Base-by-base conservation (phyloP, 163 green algal genomes). In the Scenedesmus sp. region DNA sequence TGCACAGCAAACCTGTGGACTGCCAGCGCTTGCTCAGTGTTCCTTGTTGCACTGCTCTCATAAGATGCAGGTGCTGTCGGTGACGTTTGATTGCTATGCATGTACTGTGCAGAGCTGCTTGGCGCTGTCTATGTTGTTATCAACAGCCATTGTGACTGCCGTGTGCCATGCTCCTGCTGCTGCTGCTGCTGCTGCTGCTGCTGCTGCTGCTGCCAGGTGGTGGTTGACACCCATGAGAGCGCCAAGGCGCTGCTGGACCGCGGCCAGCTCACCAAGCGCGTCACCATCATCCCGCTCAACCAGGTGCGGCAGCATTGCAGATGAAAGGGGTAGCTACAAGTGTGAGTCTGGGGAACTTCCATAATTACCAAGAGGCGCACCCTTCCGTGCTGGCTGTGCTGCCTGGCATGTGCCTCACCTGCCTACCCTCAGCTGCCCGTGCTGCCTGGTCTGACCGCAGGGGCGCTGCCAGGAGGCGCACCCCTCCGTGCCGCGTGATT, bases 201-300 rank as follows among this genome's bases (percentile, higher is more conserved):
- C 34, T 46, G 34, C 34, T 46, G 34, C 52, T 34, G 4, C 60
- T 46, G 82, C 54, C 93, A 97, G 96, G 96, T 99, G 70, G 97
- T 99, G 18, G 98, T 99, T 23, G 97, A 99, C 89, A 97, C 93
- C 46, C 97, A 98, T 46, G 88, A 93, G 4, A 99, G 97, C 0
- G 98, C 96, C 90, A 99, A 99, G 93, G 93, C 96, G 77, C 95
- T 99, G 79, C 94, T 99, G 82, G 94, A 97, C 46, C 74, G 54
- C 9, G 98, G 98, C 4, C 88, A 96, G 87, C 96, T 99, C 23
- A 92, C 94, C 23, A 96, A 97, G 84, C 95, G 98, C 18, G 97
- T 99, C 18, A 99, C 98, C 74, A 97, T 99, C 95, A 98, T 99
- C 84, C 98, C 98, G 0, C 96, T 99, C 12, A 98, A 99, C 96